Conservation (phyloP, 2,329 filamentous ascomycete species). For the Geosmithia morbida region DNA sequence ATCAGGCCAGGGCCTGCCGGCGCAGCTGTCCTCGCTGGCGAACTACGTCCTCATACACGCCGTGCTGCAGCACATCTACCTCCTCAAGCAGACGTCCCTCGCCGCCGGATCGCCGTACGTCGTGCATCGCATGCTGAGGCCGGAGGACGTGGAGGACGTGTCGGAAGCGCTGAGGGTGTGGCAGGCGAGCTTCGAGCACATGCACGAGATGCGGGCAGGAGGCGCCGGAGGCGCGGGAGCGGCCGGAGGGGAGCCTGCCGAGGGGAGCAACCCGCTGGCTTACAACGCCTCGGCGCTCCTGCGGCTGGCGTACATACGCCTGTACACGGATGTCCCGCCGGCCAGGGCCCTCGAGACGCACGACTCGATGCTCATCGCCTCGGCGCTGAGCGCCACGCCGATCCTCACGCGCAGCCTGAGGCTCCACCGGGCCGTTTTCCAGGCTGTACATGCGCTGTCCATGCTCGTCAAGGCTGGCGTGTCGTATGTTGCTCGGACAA, state of each 20-base stretch:
- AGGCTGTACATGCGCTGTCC: conserved; percentile 53
- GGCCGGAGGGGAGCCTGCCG: too few species aligned
- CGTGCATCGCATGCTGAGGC: conserved; percentile 31
- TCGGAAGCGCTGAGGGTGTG: conserved; percentile 40
- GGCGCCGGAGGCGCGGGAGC: conserved; percentile 33
- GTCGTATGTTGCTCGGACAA: conserved; percentile 46
- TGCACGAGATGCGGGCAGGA: conserved; percentile 33
- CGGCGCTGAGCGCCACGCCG: conserved; percentile 43
- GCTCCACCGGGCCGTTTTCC: conserved; percentile 49
- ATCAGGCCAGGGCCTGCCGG: conserved; percentile 24
- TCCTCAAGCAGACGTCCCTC: conserved; percentile 49
- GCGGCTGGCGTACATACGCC: conserved; percentile 46
- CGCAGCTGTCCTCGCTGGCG: conserved; percentile 43
- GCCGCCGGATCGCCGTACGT: conserved; percentile 32
- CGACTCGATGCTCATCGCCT: conserved; percentile 46
- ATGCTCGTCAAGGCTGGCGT: conserved; percentile 51
- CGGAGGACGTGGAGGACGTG: conserved; percentile 42
- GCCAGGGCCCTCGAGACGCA: conserved; percentile 50
- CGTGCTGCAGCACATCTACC: conserved; percentile 57
- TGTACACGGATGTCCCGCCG: conserved; percentile 47
- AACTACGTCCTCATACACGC: conserved; percentile 62
- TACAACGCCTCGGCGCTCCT: conserved; percentile 51
- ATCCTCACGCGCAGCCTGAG: conserved; percentile 42
- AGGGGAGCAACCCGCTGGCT: conserved; percentile 49
- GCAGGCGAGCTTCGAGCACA: conserved; percentile 43